Conservation (phyloP, 768 basidiomycete genomes). For the Panellus pusillus region DNA sequence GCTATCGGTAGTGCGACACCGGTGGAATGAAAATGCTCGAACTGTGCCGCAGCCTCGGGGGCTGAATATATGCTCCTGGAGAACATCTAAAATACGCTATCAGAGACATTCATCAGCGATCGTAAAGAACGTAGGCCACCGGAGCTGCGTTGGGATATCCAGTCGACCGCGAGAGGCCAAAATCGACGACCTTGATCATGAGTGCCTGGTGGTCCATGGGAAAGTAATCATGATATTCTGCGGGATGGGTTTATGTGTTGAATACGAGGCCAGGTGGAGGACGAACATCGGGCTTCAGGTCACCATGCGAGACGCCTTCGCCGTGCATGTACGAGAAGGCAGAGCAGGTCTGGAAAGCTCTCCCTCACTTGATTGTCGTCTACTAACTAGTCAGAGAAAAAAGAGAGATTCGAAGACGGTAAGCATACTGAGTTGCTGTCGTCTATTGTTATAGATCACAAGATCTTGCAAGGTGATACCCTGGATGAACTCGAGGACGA, state of each 20-base stretch:
- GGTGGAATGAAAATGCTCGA: background rate
- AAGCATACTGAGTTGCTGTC: constrained; percentile 1
- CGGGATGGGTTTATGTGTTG: background rate
- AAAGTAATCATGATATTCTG: constrained; percentile 53
- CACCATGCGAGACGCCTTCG: constrained; percentile 62
- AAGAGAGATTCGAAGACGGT: background rate
- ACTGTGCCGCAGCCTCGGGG: background rate
- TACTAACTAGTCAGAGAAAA: constrained; percentile 7
- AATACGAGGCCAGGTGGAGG: background rate
- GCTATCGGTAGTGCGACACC: background rate
- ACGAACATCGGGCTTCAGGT: constrained; percentile 57
- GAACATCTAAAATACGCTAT: background rate
- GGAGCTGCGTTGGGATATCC: constrained; percentile 26
- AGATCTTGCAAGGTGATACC: background rate
- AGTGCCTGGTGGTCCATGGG: constrained; percentile 33
- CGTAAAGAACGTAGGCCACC: background rate
- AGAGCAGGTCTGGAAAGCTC: constrained; percentile 55
- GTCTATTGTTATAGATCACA: background rate
- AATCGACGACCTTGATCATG: constrained; percentile 58
- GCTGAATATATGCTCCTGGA: background rate
- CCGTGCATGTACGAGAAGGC: constrained; percentile 37
- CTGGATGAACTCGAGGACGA: constrained; percentile 13
- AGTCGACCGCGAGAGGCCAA: constrained; percentile 59
- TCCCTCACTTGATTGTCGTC: constrained; percentile 44
- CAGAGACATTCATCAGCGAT: background rate